phyloP scores from a whole-genome alignment of 2,329 filamentous ascomycete genomes.

The Apiospora phragmitis region DNA sequence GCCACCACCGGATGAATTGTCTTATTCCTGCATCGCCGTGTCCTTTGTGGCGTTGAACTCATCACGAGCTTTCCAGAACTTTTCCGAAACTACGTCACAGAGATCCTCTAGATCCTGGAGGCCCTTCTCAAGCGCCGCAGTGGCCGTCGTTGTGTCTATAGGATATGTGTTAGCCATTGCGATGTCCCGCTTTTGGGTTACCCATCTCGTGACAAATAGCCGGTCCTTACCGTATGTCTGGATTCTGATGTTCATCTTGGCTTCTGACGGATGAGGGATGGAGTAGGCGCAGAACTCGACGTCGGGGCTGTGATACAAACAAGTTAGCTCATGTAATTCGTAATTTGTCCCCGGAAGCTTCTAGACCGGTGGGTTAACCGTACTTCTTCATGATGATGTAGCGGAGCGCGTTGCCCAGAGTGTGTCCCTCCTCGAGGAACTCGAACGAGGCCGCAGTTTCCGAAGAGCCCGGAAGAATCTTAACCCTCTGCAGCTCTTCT shows the following conservation, averaged over 20 bases:
- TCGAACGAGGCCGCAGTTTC: slow-evolving; percentile 93
- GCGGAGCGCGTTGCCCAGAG: slow-evolving; percentile 87
- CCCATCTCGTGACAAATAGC: neutral
- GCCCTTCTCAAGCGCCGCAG: slow-evolving; percentile 87
- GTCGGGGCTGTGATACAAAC: slow-evolving; percentile 66
- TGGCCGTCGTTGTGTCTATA: slow-evolving; percentile 74
- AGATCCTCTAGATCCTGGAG: slow-evolving; percentile 85
- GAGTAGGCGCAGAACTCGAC: slow-evolving; percentile 99
- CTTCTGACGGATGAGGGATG: slow-evolving; percentile 93
- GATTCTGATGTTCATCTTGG: slow-evolving; percentile 95
- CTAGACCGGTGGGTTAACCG: slow-evolving; percentile 24
- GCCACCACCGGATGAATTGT: slow-evolving; percentile 4
- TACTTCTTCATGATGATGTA: slow-evolving; percentile 99
- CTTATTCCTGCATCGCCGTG: slow-evolving; percentile 12
- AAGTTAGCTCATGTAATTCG: neutral
- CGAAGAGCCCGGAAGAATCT: slow-evolving; percentile 75
- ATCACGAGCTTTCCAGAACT: slow-evolving; percentile 72
- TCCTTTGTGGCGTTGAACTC: slow-evolving; percentile 45
- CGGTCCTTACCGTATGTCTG: slow-evolving; percentile 82
- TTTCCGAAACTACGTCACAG: slow-evolving; percentile 90
- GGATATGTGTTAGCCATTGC: slow-evolving; percentile 11
- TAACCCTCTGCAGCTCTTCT: slow-evolving; percentile 57
- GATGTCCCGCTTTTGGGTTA: neutral
- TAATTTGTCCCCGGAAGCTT: neutral
- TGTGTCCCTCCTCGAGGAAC: slow-evolving; percentile 92